Evolutionary conservation across 805 yeast genomes (phyloP), one percentile per base, ranked within the genome.

Genomic region (Schizosaccharomyces octosporus): DNA sequence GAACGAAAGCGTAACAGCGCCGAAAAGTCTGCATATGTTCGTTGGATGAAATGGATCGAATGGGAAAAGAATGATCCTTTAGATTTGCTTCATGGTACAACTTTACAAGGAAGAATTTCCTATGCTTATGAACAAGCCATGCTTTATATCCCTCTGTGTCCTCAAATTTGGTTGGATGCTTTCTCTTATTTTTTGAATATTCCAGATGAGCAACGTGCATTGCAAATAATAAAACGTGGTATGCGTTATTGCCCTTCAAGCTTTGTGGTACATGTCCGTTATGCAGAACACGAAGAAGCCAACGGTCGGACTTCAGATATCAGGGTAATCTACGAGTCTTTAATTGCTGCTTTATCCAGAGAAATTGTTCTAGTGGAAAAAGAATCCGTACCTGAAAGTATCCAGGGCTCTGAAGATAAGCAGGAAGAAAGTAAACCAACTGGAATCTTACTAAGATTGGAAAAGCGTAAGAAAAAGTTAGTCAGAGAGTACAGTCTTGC

Each of bases 1-100:
- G 27, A 55, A 39, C 65, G 66, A 4, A 59, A 58, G 36, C 65
- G 65, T 70, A 9, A 76, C 48, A 66, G 59, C 4, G 31, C 48
- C 5, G 64, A 70, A 66, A 43, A 55, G 11, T 58, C 62, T 5
- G 84, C 85, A 68, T 66, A 83, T 24, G 70, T 70, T 1, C 69
- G 75, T 27, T 88, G 95, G 93, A 71, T 76, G 57, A 72, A 75
- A 17, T 87, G 96, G 95, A 77, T 88, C 42, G 76, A 76, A 7
- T 85, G 93, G 81, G 97, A 93, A 68, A 77, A 76, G 65, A 73
- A 74, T 55, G 89, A 93, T 69, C 83, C 82, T 57, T 70, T 89
- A 64, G 81, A 79, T 29, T 70, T 85, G 27, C 74, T 77, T 5
- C 80, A 78, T 55, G 69, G 66, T 24, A 64, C 64, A 31, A 61